A percentile compares a stretch with the other conserved stretches of the same genome.
phyloP scores from a whole-genome alignment of 257 asterid genomes.

The Mitragyna speciosa region DNA sequence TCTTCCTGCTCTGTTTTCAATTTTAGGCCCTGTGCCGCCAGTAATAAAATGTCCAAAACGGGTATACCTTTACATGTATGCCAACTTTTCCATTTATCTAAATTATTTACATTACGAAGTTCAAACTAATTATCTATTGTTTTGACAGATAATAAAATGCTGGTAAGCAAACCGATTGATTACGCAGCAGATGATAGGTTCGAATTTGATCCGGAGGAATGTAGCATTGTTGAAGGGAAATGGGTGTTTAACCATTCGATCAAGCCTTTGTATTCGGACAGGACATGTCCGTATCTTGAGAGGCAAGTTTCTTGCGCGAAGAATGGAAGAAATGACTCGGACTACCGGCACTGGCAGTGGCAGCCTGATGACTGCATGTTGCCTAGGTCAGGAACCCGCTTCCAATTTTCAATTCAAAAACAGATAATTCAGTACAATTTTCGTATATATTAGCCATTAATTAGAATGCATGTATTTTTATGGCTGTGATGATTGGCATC shows the following conservation, averaged over 20 bases:
- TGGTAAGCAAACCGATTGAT: slow-evolving; percentile 37
- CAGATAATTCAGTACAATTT: neutral
- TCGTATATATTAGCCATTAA: no score
- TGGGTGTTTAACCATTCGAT: slow-evolving; percentile 74
- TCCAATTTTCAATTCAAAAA: neutral
- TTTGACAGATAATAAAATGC: slow-evolving; percentile 34
- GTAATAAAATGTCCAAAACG: slow-evolving; percentile 25
- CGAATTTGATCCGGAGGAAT: slow-evolving; percentile 75
- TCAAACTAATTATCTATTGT: neutral
- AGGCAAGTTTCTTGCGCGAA: slow-evolving; percentile 78
- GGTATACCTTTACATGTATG: slow-evolving; percentile 10
- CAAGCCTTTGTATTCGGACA: slow-evolving; percentile 70
- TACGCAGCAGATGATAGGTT: slow-evolving; percentile 75
- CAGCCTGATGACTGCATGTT: slow-evolving; percentile 88
- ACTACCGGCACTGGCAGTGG: slow-evolving; percentile 85
- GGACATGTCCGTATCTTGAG: slow-evolving; percentile 73
- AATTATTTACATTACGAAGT: no score
- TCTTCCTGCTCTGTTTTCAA: slow-evolving; percentile 47
- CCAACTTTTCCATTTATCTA: neutral
- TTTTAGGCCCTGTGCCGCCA: slow-evolving; percentile 56
- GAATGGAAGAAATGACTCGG: slow-evolving; percentile 70
- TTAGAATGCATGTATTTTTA: neutral
- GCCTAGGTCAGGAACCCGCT: slow-evolving; percentile 55
- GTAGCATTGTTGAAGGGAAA: slow-evolving; percentile 62
- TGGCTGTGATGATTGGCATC: neutral